Base-by-base conservation (phyloP, 2,329 filamentous ascomycete species). In the Aspergillus udagawae region DNA sequence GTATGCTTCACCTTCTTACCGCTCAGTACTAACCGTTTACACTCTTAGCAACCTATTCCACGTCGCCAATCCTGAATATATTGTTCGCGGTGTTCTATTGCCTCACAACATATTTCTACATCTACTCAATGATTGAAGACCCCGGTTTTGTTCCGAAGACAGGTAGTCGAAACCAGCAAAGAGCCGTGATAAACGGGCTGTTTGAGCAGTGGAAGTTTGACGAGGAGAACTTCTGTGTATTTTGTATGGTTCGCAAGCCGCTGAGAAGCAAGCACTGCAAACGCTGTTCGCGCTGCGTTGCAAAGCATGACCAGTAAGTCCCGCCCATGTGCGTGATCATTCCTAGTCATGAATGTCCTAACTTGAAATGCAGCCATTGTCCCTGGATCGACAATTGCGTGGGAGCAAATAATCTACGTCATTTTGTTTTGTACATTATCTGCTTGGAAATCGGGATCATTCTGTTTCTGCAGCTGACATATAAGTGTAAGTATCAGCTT, bases 361-460 rank as follows among this genome's bases (percentile, higher is more conserved):
- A 61, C 55, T 32, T 21, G 10, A 21, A 53, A 48, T n/a, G 32
- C 63, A 95, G 91, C 70, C 94, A 99, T 71, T 99, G 94, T 69
- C 94, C 94, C 0, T 99, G 94, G 94, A 90, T 97, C 25, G 90
- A 96, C 76, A 97, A 97, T 75, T 99, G 94, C 68, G 85, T 99
- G 45, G 94, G 91, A 47, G 85, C 94, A 62, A 97, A 97, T 78
- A 99, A 97, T 73, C 90, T 97, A 69, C 87, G 94, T 14, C 92
- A 97, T 66, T 99, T 99, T 74, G 89, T 97, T 68, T 79, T 97
- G 51, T 99, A 97, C 72, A 83, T 99, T 20, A 77, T 95, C 45
- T 86, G 77, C 67, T 78, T 99, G 60, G 89, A 91, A 54, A 62
- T 89, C 17, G 91, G 91, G 29, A 88, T 97, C 38, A 63, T 90